Evolutionary conservation across 2,329 filamentous ascomycete species (phyloP).

Genomic region (Ciborinia camelliae): DNA sequence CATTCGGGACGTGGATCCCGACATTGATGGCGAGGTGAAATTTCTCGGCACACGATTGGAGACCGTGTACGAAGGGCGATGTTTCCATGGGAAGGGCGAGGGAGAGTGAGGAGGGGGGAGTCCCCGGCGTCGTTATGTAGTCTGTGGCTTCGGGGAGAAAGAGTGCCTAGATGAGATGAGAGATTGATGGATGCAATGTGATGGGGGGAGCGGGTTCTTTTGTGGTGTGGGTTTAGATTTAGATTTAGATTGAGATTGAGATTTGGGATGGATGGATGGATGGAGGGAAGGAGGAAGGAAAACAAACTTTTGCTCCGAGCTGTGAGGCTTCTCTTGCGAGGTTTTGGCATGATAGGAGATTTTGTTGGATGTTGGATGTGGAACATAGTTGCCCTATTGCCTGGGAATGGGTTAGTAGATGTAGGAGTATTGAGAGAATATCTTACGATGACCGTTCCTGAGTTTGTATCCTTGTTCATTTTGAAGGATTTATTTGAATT

Average conservation of each 20-base stretch:
- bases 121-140: constrained; percentile 60
- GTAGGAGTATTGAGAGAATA: neutral
- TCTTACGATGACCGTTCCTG: constrained; percentile 15
- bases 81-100: constrained; percentile 64
- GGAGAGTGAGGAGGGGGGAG: constrained; percentile 62
- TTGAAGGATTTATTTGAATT: neutral
- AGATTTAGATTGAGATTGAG: neutral
- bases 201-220: too few species aligned
- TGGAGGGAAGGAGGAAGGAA: neutral
- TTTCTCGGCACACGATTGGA: constrained; percentile 63
- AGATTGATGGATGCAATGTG: too few species aligned
- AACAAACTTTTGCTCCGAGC: constrained; percentile 70
- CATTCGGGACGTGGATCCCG: constrained; percentile 73
- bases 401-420: constrained; percentile 43
- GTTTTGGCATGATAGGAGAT: constrained; percentile 72
- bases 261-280: constrained; percentile 8
- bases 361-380: constrained; percentile 69
- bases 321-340: constrained; percentile 70
- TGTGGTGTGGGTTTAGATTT: too few species aligned
- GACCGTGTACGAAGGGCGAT: constrained; percentile 72
- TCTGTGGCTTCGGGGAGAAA: constrained; percentile 80
- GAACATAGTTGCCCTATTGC: constrained; percentile 89
- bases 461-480: neutral
- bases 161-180: constrained; percentile 52
- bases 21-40: constrained; percentile 73